These are phyloP conservation scores for Kurtzmaniella cleridarum DNA, from an alignment of 805 yeast species.

Conservation along the genomic window DNA sequence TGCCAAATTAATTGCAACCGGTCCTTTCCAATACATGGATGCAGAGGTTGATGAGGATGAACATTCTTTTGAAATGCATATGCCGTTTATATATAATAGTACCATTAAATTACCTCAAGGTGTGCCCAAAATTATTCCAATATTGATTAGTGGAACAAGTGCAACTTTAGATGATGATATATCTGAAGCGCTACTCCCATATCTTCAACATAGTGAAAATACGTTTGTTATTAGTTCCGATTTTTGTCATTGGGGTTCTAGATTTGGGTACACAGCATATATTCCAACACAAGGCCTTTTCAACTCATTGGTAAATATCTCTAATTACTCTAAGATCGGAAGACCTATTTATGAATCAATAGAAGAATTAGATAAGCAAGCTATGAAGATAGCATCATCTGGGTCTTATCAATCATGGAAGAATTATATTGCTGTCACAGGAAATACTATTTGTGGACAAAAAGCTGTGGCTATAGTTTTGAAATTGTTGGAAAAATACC, in stretches of 20 bases:
- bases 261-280: conserved; percentile 41
- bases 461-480: conserved; percentile 70
- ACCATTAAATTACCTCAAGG: conserved; percentile 29
- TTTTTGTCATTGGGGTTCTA: conserved; percentile 85
- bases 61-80: conserved; percentile 93
- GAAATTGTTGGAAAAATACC: conserved; percentile 40
- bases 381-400: conserved; percentile 54
- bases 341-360: conserved; percentile 67
- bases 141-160: conserved; percentile 66
- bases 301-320: conserved; percentile 4
- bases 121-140: conserved; percentile 61
- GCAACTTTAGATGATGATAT: conserved; percentile 38
- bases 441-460: conserved; percentile 92
- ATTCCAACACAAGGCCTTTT: conserved; percentile 7
- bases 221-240: conserved; percentile 83
- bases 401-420: conserved; percentile 62
- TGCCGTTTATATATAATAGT: conserved; percentile 61
- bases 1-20: conserved; percentile 26
- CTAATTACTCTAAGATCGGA: conserved; percentile 7
- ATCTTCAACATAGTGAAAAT: conserved; percentile 46
- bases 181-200: conserved; percentile 47
- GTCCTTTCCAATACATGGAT: conserved; percentile 52
- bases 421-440: conserved; percentile 61
- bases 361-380: conserved; percentile 64
- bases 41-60: conserved; percentile 68